A percentile compares a stretch with the other conserved stretches of the same genome.
phyloP scores from a whole-genome alignment of 371 early-diverging fungal species.

The Mortierella sp. region DNA sequence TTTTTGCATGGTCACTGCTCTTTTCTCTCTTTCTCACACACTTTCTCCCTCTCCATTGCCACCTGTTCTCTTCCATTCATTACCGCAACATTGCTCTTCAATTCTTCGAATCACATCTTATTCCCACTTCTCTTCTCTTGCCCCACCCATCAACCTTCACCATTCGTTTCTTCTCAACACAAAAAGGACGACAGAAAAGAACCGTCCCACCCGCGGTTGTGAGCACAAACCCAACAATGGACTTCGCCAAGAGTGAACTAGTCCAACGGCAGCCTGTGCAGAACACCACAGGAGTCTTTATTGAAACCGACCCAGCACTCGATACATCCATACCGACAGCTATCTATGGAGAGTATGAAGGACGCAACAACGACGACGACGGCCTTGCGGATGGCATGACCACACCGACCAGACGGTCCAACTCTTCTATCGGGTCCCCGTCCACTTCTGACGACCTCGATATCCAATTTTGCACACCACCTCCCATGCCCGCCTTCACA shows the following conservation, averaged over 20 bases:
- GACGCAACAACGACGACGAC: not conserved
- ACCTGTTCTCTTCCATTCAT: not conserved
- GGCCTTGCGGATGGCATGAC: not conserved
- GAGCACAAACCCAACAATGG: conserved; percentile 9
- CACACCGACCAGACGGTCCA: conserved; percentile 16
- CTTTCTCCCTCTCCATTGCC: not conserved
- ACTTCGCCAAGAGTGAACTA: conserved; percentile 16
- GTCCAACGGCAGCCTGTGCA: not conserved
- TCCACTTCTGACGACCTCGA: conserved; percentile 32
- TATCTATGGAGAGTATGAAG: not conserved
- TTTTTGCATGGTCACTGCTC: not conserved
- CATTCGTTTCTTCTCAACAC: not conserved
- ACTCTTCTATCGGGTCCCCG: conserved; percentile 14
- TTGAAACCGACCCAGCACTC: not conserved
- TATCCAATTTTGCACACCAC: conserved; percentile 22
- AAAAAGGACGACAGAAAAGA: conserved; percentile 11
- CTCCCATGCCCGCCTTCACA: conserved; percentile 23
- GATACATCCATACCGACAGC: not conserved
- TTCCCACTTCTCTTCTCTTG: not conserved
- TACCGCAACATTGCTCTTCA: not conserved
- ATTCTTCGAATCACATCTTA: not conserved
- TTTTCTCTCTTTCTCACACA: not conserved
- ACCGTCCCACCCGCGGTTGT: conserved; percentile 23
- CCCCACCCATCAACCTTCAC: not conserved
- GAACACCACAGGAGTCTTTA: not conserved